phyloP scores from a whole-genome alignment of 768 basidiomycete genomes.

The Serendipita sp. region DNA sequence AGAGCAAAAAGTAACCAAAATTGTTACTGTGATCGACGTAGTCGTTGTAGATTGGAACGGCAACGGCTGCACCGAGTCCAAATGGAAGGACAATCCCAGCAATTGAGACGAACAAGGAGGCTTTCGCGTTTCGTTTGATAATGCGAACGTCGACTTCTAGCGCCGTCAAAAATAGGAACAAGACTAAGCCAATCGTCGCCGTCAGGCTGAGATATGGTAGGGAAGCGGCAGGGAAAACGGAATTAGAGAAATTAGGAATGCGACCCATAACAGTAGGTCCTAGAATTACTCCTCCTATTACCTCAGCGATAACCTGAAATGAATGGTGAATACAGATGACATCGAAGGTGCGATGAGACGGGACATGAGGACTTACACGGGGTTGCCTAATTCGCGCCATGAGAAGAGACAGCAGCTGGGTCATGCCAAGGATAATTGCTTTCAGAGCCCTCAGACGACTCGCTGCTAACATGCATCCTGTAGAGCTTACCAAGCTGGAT shows the following conservation, averaged over 20 bases:
- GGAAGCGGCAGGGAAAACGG: conserved; percentile 65
- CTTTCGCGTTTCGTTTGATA: conserved; percentile 59
- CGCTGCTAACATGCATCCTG: not conserved
- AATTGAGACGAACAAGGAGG: conserved; percentile 53
- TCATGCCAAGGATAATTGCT: conserved; percentile 67
- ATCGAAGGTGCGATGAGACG: not conserved
- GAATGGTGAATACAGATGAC: not conserved
- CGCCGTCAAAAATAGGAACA: conserved; percentile 87
- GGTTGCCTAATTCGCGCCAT: conserved; percentile 73
- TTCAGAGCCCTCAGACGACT: not conserved
- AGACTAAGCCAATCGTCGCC: conserved; percentile 75
- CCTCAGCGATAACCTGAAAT: conserved; percentile 53
- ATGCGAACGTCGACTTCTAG: conserved; percentile 74
- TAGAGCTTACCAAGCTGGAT: conserved; percentile 51
- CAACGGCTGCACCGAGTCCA: conserved; percentile 58
- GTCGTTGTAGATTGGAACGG: conserved; percentile 48
- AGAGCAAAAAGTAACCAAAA: conserved; percentile 88
- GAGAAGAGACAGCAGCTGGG: conserved; percentile 55
- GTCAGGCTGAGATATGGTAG: conserved; percentile 67
- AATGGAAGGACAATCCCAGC: conserved; percentile 85
- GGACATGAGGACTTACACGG: conserved; percentile 24
- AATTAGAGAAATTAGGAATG: conserved; percentile 75
- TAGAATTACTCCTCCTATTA: conserved; percentile 81
- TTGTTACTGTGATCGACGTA: conserved; percentile 54
- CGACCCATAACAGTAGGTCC: conserved; percentile 59